These are phyloP conservation scores for Ogataea allantospora DNA, from an alignment of 805 yeast species.

Conservation along the genomic window DNA sequence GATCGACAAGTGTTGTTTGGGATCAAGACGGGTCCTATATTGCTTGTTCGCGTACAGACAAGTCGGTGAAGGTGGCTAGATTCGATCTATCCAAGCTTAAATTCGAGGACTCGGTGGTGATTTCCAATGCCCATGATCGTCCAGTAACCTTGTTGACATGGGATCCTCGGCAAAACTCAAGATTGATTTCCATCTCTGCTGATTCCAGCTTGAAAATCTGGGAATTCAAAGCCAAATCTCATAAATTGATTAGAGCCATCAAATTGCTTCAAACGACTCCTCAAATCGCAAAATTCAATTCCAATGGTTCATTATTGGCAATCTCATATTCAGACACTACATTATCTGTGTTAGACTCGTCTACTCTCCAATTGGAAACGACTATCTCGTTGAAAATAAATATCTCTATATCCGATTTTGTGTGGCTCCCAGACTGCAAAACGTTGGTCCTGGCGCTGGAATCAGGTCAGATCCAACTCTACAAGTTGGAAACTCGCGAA, in stretches of 20 bases:
- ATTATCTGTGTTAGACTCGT: constrained; percentile 30
- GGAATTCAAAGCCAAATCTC: constrained; percentile 35
- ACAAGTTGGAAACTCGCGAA: constrained; percentile 12
- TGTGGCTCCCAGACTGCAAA: constrained; percentile 35
- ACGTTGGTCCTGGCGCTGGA: constrained; percentile 36
- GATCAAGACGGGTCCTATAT: constrained; percentile 43
- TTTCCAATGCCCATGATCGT: constrained; percentile 40
- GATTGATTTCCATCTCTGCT: constrained; percentile 46
- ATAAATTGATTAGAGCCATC: constrained; percentile 23
- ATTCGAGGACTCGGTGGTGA: constrained; percentile 35
- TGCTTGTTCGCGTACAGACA: constrained; percentile 44
- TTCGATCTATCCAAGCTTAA: constrained; percentile 25
- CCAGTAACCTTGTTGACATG: constrained; percentile 44
- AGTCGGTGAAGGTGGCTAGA: constrained; percentile 41
- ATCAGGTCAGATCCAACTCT: constrained; percentile 38
- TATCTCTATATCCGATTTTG: constrained; percentile 37
- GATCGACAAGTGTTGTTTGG: constrained; percentile 25
- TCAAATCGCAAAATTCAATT: constrained; percentile 34
- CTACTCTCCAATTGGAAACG: constrained; percentile 27
- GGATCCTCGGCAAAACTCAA: constrained; percentile 42
- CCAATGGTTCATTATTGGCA: constrained; percentile 39
- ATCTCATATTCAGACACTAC: constrained; percentile 37
- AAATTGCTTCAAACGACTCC: constrained; percentile 11
- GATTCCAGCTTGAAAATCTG: constrained; percentile 43
- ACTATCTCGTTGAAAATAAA: constrained; percentile 24